Conservation (phyloP, 176 grass and related monocot species). For the Triticum timopheevii region DNA sequence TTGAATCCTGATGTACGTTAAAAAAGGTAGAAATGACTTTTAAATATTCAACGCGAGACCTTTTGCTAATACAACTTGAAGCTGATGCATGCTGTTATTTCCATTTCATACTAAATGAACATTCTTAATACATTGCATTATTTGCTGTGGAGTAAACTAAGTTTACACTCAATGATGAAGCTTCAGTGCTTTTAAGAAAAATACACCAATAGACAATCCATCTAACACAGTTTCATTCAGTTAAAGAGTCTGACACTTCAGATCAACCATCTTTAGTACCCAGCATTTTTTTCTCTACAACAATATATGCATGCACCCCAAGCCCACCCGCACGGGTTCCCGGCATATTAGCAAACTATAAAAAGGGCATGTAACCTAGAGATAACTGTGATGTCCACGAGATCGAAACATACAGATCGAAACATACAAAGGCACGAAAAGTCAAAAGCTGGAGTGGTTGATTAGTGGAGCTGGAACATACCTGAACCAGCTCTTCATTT, state of each 20-base stretch:
- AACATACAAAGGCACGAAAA: background rate
- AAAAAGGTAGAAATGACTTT: background rate
- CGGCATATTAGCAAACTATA: background rate
- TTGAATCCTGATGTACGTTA: background rate
- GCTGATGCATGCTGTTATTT: background rate
- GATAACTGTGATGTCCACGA: background rate
- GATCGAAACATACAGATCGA: background rate
- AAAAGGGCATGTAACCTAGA: background rate
- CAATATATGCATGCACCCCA: background rate
- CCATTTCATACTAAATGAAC: background rate
- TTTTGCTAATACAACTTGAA: background rate
- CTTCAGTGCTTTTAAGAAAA: conserved; percentile 8
- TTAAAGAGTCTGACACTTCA: conserved; percentile 8
- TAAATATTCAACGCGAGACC: background rate
- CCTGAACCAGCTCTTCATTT: conserved; percentile 85
- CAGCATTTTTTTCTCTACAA: background rate
- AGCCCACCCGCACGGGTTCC: too few relatives aligned
- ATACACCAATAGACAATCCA: background rate
- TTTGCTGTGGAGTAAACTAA: background rate
- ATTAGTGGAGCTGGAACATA: conserved; percentile 31
- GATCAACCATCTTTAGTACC: background rate
- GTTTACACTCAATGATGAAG: background rate
- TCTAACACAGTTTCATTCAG: background rate
- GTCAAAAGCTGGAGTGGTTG: background rate
- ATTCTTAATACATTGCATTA: background rate